These are phyloP conservation scores for Penicillium desertorum DNA, from an alignment of 495 filamentous ascomycete species.

Conservation along the genomic window DNA sequence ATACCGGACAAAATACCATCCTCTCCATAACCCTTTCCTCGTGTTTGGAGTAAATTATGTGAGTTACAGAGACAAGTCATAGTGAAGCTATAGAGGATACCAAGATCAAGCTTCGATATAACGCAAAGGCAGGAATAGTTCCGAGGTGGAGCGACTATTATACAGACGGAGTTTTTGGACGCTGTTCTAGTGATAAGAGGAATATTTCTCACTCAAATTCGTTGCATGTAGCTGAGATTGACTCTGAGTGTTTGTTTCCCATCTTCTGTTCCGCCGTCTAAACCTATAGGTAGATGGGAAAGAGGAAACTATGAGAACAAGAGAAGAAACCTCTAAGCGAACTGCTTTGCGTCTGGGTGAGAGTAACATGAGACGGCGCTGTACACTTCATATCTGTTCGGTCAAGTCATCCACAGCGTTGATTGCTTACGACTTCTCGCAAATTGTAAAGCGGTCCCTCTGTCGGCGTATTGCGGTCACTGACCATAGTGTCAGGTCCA, in stretches of 20 bases:
- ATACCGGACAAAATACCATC: too few species aligned
- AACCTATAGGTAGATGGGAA: neutral
- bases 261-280: neutral
- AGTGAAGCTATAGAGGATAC: too few species aligned
- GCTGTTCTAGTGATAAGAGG: neutral
- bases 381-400: slow-evolving; percentile 4
- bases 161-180: too few species aligned
- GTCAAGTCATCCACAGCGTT: slow-evolving; percentile 3
- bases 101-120: too few species aligned
- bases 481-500: neutral
- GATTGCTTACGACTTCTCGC: slow-evolving; percentile 1
- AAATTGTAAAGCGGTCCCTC: neutral
- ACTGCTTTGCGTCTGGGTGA: neutral
- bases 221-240: too few species aligned
- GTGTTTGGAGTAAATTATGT: too few species aligned
- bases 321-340: neutral
- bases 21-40: too few species aligned
- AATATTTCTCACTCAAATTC: too few species aligned
- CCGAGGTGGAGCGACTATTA: too few species aligned
- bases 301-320: neutral
- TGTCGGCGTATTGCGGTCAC: neutral
- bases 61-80: too few species aligned
- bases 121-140: too few species aligned
- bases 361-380: neutral
- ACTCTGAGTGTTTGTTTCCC: too few species aligned